A percentile compares a stretch with the other conserved stretches of the same genome.
These are phyloP conservation scores for Candida orba DNA, from an alignment of 805 yeast species.

Conservation along the genomic window DNA sequence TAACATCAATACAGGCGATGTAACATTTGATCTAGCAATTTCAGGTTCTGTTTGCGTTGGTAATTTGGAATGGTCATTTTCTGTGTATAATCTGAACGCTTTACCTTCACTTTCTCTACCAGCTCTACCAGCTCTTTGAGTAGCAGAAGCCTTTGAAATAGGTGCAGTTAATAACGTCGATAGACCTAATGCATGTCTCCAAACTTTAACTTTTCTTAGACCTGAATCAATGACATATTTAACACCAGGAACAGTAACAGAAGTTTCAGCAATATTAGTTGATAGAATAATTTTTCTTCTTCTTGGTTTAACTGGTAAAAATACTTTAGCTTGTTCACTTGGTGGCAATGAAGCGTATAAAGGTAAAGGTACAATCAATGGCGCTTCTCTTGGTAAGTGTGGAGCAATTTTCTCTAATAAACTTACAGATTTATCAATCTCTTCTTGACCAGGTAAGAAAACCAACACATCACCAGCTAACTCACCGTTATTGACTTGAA, in stretches of 20 bases:
- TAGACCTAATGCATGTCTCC: slow-evolving; percentile 88
- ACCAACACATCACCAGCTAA: slow-evolving; percentile 82
- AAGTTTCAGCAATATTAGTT: slow-evolving; percentile 96
- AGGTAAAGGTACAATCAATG: slow-evolving; percentile 70
- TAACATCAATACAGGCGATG: slow-evolving; percentile 76
- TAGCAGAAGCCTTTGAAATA: slow-evolving; percentile 88
- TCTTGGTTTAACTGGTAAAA: slow-evolving; percentile 53
- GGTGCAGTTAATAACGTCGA: slow-evolving; percentile 92
- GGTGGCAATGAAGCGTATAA: slow-evolving; percentile 93
- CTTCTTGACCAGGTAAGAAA: slow-evolving; percentile 95
- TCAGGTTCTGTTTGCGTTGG: slow-evolving; percentile 88
- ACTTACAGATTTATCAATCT: slow-evolving; percentile 78
- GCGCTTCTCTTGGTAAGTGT: slow-evolving; percentile 65
- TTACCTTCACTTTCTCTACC: slow-evolving; percentile 96
- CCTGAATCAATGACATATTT: slow-evolving; percentile 92
- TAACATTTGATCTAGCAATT: slow-evolving; percentile 77
- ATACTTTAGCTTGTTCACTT: slow-evolving; percentile 72
- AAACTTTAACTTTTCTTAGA: slow-evolving; percentile 83
- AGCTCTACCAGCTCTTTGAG: slow-evolving; percentile 97
- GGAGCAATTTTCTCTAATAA: slow-evolving; percentile 55
- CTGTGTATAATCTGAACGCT: slow-evolving; percentile 78
- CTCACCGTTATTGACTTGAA: slow-evolving; percentile 75
- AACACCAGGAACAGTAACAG: slow-evolving; percentile 92
- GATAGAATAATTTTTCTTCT: slow-evolving; percentile 83
- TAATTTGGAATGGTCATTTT: slow-evolving; percentile 53